A percentile compares a stretch with the other conserved stretches of the same genome.
phyloP scores from a whole-genome alignment of 345 rosid genomes.

The Cardamine resedifolia region DNA sequence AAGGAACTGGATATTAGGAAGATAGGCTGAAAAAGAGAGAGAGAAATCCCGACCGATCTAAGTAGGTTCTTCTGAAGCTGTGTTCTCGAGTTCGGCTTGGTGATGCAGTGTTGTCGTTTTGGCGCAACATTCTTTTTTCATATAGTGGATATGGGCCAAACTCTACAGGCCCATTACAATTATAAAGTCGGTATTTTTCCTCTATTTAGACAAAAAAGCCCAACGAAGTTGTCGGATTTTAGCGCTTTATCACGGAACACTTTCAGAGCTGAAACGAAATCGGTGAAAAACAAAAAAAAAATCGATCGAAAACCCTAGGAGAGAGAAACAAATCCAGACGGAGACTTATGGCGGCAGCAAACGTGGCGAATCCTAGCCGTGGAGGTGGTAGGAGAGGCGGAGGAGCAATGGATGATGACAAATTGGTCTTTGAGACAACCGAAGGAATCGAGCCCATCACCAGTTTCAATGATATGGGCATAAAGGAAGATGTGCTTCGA shows the following conservation, averaged over 20 bases:
- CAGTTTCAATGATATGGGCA: constrained; percentile 86
- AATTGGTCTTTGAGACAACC: constrained; percentile 80
- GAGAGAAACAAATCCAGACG: constrained; percentile 21
- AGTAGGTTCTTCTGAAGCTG: constrained; percentile 31
- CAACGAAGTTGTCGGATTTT: not conserved
- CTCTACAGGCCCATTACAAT: constrained; percentile 8
- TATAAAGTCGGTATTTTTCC: not conserved
- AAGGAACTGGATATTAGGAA: not conserved
- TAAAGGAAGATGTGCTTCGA: constrained; percentile 73
- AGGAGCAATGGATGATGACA: constrained; percentile 48
- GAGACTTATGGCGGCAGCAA: constrained; percentile 35
- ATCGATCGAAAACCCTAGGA: constrained; percentile 39
- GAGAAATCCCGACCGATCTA: constrained; percentile 34
- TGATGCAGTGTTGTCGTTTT: constrained; percentile 13
- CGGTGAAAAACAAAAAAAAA: not conserved
- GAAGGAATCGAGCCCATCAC: constrained; percentile 82
- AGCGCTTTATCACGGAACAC: constrained; percentile 20
- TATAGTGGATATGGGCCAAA: constrained; percentile 6
- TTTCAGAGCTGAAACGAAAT: not conserved
- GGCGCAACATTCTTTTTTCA: not conserved
- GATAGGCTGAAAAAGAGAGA: not conserved
- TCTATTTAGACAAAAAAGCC: not conserved
- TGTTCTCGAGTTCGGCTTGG: constrained; percentile 23
- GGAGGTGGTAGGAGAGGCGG: constrained; percentile 49
- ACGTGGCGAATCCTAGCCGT: constrained; percentile 40